A percentile compares a stretch with the other conserved stretches of the same genome.
phyloP scores from a whole-genome alignment of 192 early-diverging fungal genomes.

The Coemansia erecta region DNA sequence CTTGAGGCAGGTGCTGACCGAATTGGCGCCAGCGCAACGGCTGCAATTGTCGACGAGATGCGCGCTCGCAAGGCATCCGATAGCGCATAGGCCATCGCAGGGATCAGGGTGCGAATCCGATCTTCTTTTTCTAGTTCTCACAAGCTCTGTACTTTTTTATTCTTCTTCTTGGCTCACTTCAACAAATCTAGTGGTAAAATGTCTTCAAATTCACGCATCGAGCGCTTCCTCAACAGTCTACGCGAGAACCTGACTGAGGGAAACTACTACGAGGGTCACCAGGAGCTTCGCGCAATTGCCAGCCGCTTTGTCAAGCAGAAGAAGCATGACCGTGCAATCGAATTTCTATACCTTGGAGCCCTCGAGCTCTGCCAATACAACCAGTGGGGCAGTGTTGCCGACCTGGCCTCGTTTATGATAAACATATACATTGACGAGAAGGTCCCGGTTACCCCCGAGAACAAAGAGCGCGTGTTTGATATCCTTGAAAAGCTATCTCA shows the following conservation, averaged over 20 bases:
- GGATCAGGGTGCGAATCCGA: neutral
- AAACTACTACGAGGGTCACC: conserved; percentile 97
- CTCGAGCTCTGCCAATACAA: conserved; percentile 72
- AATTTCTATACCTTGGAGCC: conserved; percentile 78
- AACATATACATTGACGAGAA: conserved; percentile 73
- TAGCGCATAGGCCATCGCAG: neutral
- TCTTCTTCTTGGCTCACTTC: neutral
- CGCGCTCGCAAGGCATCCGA: conserved; percentile 24
- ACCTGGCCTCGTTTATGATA: conserved; percentile 78
- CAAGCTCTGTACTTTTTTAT: conserved; percentile 2
- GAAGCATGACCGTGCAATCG: conserved; percentile 70
- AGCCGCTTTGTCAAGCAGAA: conserved; percentile 89
- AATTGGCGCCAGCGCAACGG: conserved; percentile 57
- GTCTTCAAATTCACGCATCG: conserved; percentile 43
- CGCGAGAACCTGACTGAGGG: conserved; percentile 71
- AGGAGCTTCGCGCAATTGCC: conserved; percentile 93
- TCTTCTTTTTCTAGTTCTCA: conserved; percentile 1
- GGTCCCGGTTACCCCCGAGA: conserved; percentile 67
- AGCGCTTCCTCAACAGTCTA: conserved; percentile 57
- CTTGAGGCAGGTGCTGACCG: conserved; percentile 59
- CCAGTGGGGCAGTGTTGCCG: conserved; percentile 79
- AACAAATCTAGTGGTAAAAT: conserved; percentile 1
- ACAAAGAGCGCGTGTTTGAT: conserved; percentile 64
- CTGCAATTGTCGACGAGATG: conserved; percentile 56
- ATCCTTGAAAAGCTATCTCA: conserved; percentile 62